Conservation (phyloP, 139 green algal genomes). For the Coelastrella sp. region DNA sequence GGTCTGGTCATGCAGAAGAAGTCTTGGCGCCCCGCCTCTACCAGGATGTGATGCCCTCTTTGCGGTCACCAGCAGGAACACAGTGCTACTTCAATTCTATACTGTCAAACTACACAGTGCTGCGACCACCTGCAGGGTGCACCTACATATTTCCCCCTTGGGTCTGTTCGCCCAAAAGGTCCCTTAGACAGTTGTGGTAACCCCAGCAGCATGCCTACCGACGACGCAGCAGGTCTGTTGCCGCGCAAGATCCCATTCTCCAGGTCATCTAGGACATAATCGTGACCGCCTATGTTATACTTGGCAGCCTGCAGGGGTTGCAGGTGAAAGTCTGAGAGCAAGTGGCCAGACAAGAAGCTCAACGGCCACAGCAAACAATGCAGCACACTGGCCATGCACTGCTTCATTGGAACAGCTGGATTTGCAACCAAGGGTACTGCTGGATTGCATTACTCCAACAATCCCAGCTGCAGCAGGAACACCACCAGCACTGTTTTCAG, state of each 20-base stretch:
- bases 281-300: slow-evolving; percentile 82
- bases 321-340: not conserved
- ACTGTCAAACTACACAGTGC: not conserved
- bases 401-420: not conserved
- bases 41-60: no score
- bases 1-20: no score
- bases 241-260: slow-evolving; percentile 95
- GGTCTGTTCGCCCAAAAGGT: slow-evolving; percentile 54
- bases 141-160: slow-evolving; percentile 21
- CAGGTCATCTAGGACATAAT: slow-evolving; percentile 89
- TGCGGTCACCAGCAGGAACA: not conserved
- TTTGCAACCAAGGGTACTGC: not conserved
- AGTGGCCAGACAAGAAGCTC: not conserved
- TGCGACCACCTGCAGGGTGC: not conserved
- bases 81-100: not conserved
- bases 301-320: slow-evolving; percentile 20
- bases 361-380: not conserved
- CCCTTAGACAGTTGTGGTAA: slow-evolving; percentile 31
- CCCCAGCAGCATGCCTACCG: slow-evolving; percentile 47
- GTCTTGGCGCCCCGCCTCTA: no score
- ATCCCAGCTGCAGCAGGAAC: not conserved
- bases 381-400: not conserved
- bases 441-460: not conserved
- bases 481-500: not conserved
- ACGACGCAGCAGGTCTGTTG: slow-evolving; percentile 67